phyloP scores from a whole-genome alignment of 345 rosid genomes.

The Sonneratia caseolaris region DNA sequence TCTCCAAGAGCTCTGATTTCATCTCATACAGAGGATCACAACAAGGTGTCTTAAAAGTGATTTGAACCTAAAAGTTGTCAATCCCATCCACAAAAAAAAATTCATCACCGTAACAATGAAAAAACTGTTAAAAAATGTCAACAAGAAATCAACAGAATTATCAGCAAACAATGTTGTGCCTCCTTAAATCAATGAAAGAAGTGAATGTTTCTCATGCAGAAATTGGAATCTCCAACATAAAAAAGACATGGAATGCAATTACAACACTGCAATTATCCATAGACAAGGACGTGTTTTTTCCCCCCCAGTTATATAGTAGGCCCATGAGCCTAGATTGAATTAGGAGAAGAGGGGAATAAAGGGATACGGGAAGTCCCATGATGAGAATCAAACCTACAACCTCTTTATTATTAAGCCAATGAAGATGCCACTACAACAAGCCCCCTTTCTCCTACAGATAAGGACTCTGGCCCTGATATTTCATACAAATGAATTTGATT shows the following conservation, averaged over 20 bases:
- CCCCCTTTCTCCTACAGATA: too few species aligned
- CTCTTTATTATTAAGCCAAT: too few species aligned
- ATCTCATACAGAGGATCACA: slow-evolving; percentile 37
- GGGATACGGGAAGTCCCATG: too few species aligned
- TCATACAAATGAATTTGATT: neutral
- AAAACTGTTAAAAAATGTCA: neutral
- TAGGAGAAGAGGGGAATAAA: too few species aligned
- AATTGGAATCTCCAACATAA: too few species aligned
- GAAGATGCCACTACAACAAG: too few species aligned
- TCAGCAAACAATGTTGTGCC: neutral
- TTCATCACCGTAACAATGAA: neutral
- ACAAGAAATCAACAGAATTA: neutral
- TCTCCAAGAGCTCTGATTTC: slow-evolving; percentile 48
- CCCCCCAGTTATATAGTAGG: too few species aligned
- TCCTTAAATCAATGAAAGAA: too few species aligned
- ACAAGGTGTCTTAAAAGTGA: slow-evolving; percentile 35
- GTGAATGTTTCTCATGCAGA: too few species aligned
- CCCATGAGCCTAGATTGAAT: too few species aligned
- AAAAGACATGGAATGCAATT: neutral
- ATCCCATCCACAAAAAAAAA: slow-evolving; percentile 3
- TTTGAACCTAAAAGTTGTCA: slow-evolving; percentile 42
- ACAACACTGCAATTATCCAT: neutral
- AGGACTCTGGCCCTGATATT: neutral
- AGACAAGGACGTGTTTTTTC: too few species aligned
- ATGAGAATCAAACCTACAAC: too few species aligned